Conservation (phyloP, 768 basidiomycete genomes). For the Amanita pallidorosea region DNA sequence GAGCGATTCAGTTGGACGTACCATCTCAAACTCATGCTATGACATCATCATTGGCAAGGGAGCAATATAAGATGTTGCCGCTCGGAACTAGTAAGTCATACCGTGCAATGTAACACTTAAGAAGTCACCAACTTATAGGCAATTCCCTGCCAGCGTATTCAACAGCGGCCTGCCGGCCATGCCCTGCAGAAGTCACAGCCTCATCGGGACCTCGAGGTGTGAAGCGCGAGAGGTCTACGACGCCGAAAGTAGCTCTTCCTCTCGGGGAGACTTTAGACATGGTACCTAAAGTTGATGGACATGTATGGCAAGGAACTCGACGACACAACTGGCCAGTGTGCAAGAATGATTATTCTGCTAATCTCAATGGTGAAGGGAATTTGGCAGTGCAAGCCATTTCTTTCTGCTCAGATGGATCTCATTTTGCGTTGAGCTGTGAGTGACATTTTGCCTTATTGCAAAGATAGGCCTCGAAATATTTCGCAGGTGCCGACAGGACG, state of each 20-base stretch:
- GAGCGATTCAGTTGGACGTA: background rate
- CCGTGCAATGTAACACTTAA: background rate
- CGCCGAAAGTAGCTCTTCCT: constrained; percentile 2
- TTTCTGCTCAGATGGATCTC: constrained; percentile 42
- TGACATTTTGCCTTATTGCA: constrained; percentile 7
- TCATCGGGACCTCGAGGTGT: constrained; percentile 10
- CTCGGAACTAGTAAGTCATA: background rate
- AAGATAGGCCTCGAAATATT: background rate
- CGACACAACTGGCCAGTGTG: constrained; percentile 37
- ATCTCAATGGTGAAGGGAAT: constrained; percentile 35
- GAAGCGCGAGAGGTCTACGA: constrained; percentile 13
- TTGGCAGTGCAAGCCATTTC: constrained; percentile 35
- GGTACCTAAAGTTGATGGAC: background rate
- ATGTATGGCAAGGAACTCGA: background rate
- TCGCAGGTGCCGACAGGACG: constrained; percentile 43
- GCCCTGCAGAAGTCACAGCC: background rate
- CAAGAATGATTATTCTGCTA: constrained; percentile 22
- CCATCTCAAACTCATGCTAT: background rate
- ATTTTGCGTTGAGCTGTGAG: constrained; percentile 50
- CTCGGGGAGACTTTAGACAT: background rate
- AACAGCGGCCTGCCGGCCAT: background rate
- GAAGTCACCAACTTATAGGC: background rate
- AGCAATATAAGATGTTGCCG: background rate
- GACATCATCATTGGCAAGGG: background rate
- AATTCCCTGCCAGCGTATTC: background rate